A percentile compares a stretch with the other conserved stretches of the same genome.
Conservation (phyloP, 1,139 yeast genomes). For the Kodamaea sp. region DNA sequence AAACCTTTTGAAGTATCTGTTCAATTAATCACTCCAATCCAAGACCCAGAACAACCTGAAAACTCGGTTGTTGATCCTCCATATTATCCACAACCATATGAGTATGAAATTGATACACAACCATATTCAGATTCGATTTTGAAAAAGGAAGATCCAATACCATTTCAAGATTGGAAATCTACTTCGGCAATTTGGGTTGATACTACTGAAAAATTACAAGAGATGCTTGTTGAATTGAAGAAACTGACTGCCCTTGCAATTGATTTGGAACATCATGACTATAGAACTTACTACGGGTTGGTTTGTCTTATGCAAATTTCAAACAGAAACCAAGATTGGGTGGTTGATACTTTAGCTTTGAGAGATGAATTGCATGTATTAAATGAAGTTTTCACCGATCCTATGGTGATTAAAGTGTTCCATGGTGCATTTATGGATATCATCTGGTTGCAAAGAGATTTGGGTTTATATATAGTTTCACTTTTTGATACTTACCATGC, state of each 20-base stretch:
- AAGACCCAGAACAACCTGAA: conserved; percentile 16
- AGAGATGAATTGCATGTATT: conserved; percentile 67
- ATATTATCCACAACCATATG: conserved; percentile 81
- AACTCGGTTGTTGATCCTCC: conserved; percentile 46
- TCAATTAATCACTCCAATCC: conserved; percentile 27
- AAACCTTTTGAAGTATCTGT: conserved; percentile 52
- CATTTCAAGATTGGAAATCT: conserved; percentile 61
- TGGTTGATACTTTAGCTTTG: conserved; percentile 73
- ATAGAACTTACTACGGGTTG: conserved; percentile 82
- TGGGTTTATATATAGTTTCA: conserved; percentile 86
- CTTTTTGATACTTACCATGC: conserved; percentile 94
- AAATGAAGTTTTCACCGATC: conserved; percentile 77
- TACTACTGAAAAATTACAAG: conserved; percentile 44
- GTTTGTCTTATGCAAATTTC: conserved; percentile 94
- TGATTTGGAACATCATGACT: conserved; percentile 97
- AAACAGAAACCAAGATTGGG: conserved; percentile 73
- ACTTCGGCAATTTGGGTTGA: conserved; percentile 73
- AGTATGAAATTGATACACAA: conserved; percentile 64
- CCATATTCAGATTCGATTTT: conserved; percentile 65
- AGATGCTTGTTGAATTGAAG: conserved; percentile 54
- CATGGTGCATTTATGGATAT: conserved; percentile 98
- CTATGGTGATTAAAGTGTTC: conserved; percentile 75
- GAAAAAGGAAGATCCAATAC: conserved; percentile 46
- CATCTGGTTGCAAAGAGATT: conserved; percentile 93
- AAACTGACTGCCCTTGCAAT: conserved; percentile 70